Percentiles rank a stretch among this genome's conserved stretches.
Conservation (phyloP, 305 asterid species). For the Stenogyne calaminthoides region DNA sequence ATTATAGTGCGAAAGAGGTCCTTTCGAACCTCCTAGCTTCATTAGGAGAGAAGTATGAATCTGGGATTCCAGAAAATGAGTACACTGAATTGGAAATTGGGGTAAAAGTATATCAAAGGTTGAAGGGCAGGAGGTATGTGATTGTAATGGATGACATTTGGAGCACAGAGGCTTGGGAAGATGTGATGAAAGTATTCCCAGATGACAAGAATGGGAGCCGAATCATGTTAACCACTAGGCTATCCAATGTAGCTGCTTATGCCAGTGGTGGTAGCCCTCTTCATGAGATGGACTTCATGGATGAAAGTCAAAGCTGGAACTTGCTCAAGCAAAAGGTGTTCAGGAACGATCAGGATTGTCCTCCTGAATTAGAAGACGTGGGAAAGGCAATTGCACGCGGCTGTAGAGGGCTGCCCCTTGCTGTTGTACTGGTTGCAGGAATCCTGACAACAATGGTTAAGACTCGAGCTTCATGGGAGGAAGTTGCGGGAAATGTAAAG, state of each 20-base stretch:
- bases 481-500: neutral
- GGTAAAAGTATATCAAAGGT: neutral
- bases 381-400: neutral
- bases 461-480: neutral
- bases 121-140: constrained; percentile 9
- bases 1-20: neutral
- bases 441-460: neutral
- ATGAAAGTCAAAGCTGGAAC: neutral
- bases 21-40: neutral
- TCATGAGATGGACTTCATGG: neutral
- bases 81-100: neutral
- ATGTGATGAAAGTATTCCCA: too few relatives aligned
- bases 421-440: neutral
- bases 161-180: too few relatives aligned
- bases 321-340: neutral
- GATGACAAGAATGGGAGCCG: too few relatives aligned
- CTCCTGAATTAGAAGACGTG: too few relatives aligned
- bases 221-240: neutral
- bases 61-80: too few relatives aligned
- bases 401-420: neutral
- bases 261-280: neutral
- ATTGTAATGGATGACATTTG: too few relatives aligned
- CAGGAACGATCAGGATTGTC: neutral
- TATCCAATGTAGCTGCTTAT: neutral
- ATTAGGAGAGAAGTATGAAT: neutral